phyloP scores from a whole-genome alignment of 2,329 filamentous ascomycete genomes.

The Fusarium napiforme region DNA sequence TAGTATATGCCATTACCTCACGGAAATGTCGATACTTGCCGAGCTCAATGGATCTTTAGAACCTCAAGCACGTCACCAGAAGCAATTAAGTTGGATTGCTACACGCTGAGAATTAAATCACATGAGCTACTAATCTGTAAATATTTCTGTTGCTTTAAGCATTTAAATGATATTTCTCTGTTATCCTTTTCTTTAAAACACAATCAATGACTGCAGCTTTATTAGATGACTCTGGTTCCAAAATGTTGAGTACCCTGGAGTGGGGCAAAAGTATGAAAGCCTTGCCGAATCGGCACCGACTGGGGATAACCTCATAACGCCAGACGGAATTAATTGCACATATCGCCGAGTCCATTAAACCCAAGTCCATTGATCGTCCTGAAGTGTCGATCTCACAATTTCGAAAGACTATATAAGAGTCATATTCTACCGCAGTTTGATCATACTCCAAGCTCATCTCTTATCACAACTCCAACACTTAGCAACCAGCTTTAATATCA shows the following conservation, averaged over 20 bases:
- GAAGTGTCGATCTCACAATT: accelerated
- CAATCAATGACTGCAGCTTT: not conserved
- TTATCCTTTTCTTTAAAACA: not conserved
- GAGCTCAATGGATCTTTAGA: too few relatives aligned
- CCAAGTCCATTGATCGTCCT: not conserved
- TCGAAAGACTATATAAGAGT: not conserved
- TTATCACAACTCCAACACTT: not conserved
- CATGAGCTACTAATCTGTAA: too few relatives aligned
- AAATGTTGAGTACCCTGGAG: not conserved
- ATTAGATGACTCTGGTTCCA: not conserved
- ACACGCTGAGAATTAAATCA: too few relatives aligned
- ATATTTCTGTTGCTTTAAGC: too few relatives aligned
- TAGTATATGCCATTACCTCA: too few relatives aligned
- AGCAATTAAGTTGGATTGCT: too few relatives aligned
- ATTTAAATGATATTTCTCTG: too few relatives aligned
- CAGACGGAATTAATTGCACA: not conserved
- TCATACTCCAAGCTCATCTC: not conserved
- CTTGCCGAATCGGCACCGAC: slow-evolving; percentile 11
- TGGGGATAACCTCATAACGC: slow-evolving; percentile 7
- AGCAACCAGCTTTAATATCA: not conserved
- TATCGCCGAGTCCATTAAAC: not conserved
- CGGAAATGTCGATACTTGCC: too few relatives aligned
- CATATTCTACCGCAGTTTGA: accelerated
- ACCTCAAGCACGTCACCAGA: too few relatives aligned
- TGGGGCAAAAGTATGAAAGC: accelerated